phyloP scores from a whole-genome alignment of 805 yeast genomes.

The Komagataella mondaviorum region DNA sequence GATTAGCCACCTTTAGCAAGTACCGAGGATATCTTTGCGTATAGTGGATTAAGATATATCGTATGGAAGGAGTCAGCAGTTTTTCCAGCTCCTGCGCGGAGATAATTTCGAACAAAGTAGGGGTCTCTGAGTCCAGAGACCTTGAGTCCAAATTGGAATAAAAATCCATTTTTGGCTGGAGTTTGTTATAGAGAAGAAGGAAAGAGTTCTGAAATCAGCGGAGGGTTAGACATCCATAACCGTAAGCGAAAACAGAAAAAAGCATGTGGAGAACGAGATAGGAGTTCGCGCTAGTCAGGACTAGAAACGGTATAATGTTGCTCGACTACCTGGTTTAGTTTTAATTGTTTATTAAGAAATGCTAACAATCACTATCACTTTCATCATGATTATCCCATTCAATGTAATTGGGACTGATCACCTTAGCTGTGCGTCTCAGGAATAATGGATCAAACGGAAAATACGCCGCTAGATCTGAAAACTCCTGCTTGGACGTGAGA shows the following conservation, averaged over 20 bases:
- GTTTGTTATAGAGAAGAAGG: background rate
- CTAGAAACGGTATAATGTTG: background rate
- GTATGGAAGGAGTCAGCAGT: constrained; percentile 67
- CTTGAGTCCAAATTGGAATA: constrained; percentile 70
- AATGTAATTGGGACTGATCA: constrained; percentile 45
- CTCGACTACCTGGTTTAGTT: background rate
- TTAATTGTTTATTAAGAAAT: background rate
- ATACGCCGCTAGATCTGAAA: constrained; percentile 82
- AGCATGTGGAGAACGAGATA: background rate
- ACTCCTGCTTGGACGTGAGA: constrained; percentile 58
- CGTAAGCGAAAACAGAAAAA: background rate
- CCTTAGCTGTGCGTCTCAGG: constrained; percentile 42
- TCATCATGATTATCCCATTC: constrained; percentile 79
- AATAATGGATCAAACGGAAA: constrained; percentile 93
- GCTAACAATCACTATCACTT: constrained; percentile 9
- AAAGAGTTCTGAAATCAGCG: background rate
- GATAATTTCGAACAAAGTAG: constrained; percentile 80
- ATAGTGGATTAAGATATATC: constrained; percentile 71
- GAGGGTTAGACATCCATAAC: background rate
- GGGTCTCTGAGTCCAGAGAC: constrained; percentile 58
- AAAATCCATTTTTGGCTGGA: constrained; percentile 44
- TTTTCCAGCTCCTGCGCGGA: constrained; percentile 71
- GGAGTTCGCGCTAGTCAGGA: background rate
- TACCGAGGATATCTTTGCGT: constrained; percentile 67
- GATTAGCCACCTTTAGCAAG: constrained; percentile 44